phyloP scores from a whole-genome alignment of 129 eudicot genomes.

The Kitagawia praeruptora region DNA sequence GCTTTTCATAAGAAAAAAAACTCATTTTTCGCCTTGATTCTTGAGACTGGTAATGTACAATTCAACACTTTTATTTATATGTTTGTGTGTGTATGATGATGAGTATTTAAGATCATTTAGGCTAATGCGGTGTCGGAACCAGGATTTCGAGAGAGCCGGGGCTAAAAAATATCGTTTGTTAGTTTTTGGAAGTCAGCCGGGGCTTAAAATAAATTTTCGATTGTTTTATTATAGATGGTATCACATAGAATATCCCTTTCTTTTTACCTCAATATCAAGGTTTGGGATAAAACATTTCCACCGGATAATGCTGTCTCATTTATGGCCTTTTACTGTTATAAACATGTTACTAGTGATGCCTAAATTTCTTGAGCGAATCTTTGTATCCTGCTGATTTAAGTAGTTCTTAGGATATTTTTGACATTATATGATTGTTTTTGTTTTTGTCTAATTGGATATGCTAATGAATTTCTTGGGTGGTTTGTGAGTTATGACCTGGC shows the following conservation, averaged over 20 bases:
- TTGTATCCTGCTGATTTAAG: background rate
- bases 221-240: too few species aligned
- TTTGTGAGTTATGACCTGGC: background rate
- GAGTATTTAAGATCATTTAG: too few species aligned
- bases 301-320: background rate
- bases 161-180: too few species aligned
- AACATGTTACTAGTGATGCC: background rate
- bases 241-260: too few species aligned
- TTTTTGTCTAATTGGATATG: background rate
- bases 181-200: too few species aligned
- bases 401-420: background rate
- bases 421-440: background rate
- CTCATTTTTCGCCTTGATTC: constrained; percentile 59
- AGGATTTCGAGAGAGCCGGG: too few species aligned
- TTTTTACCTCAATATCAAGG: too few species aligned
- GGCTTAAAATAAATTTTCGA: too few species aligned
- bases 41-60: constrained; percentile 79
- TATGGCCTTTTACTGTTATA: background rate
- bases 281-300: too few species aligned
- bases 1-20: constrained; percentile 70
- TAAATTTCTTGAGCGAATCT: background rate
- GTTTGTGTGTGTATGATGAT: background rate
- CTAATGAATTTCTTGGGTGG: background rate
- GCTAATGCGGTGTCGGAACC: too few species aligned
- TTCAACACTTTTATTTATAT: background rate